These are phyloP conservation scores for Mycena polygramma DNA, from an alignment of 768 basidiomycete species.

Conservation along the genomic window DNA sequence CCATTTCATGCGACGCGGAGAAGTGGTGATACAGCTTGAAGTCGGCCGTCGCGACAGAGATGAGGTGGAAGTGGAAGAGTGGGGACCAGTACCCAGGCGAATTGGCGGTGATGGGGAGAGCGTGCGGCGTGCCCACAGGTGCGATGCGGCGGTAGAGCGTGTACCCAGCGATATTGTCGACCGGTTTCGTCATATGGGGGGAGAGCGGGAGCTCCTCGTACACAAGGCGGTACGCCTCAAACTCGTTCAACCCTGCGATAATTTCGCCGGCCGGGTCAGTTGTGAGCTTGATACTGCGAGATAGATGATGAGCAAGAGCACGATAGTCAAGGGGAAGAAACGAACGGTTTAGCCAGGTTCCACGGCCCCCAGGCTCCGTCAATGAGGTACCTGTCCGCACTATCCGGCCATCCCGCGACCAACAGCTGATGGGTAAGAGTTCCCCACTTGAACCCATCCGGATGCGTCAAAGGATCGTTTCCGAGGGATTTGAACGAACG, in stretches of 20 bases:
- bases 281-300: constrained; percentile 33
- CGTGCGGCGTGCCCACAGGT: constrained; percentile 32
- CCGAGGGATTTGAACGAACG: constrained; percentile 33
- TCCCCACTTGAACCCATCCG: constrained; percentile 38
- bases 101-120: constrained; percentile 29
- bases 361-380: constrained; percentile 36
- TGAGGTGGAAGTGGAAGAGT: constrained; percentile 35
- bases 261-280: constrained; percentile 30
- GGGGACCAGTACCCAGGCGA: constrained; percentile 38
- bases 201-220: constrained; percentile 33
- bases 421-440: constrained; percentile 35
- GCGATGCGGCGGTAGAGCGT: constrained; percentile 35
- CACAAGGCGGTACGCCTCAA: constrained; percentile 32
- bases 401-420: constrained; percentile 30
- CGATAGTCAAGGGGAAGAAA: not conserved
- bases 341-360: constrained; percentile 33
- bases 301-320: not conserved
- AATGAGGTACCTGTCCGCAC: constrained; percentile 28
- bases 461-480: constrained; percentile 33
- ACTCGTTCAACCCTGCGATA: constrained; percentile 35
- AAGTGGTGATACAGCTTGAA: constrained; percentile 36
- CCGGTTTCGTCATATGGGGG: constrained; percentile 17
- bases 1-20: constrained; percentile 33
- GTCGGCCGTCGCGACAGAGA: constrained; percentile 26
- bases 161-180: constrained; percentile 34